phyloP scores from a whole-genome alignment of 2,329 filamentous ascomycete species.

The Penicillium sp. region DNA sequence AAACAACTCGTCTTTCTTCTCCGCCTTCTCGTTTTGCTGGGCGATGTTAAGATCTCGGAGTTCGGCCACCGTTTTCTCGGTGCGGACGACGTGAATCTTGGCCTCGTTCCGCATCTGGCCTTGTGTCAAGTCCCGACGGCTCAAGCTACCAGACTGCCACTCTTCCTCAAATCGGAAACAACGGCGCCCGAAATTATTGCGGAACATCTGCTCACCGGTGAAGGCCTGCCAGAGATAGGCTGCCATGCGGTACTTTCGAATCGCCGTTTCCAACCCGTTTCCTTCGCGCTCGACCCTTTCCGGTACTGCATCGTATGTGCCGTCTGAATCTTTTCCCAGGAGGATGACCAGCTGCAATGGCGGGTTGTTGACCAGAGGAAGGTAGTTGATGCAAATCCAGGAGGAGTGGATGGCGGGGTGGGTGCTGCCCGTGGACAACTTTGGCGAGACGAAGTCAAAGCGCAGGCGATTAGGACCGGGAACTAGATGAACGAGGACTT shows the following conservation, averaged over 20 bases:
- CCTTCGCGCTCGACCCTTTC: constrained; percentile 75
- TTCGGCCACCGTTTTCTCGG: constrained; percentile 80
- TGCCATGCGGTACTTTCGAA: constrained; percentile 90
- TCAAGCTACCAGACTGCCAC: constrained; percentile 82
- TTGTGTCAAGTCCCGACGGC: constrained; percentile 67
- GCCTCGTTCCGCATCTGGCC: constrained; percentile 85
- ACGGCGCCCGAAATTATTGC: constrained; percentile 80
- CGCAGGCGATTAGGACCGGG: constrained; percentile 86
- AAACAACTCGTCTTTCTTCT: constrained; percentile 72
- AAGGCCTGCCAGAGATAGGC: constrained; percentile 97
- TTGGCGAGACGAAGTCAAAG: constrained; percentile 83
- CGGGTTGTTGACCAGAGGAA: constrained; percentile 73
- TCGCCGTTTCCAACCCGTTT: constrained; percentile 74
- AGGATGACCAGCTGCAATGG: constrained; percentile 88
- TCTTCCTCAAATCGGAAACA: constrained; percentile 92
- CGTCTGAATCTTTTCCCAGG: constrained; percentile 81
- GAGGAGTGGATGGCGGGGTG: constrained; percentile 70
- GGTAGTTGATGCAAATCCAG: constrained; percentile 80
- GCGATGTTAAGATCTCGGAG: constrained; percentile 74
- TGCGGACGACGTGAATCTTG: constrained; percentile 80
- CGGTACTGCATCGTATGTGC: constrained; percentile 78
- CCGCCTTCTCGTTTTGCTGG: constrained; percentile 71
- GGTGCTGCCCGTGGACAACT: constrained; percentile 65
- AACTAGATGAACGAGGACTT: constrained; percentile 83
- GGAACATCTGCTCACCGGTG: constrained; percentile 93